Evolutionary conservation across 1,284 basidiomycete genomes (phyloP).

Genomic region (Apiotrichum laibachii): DNA sequence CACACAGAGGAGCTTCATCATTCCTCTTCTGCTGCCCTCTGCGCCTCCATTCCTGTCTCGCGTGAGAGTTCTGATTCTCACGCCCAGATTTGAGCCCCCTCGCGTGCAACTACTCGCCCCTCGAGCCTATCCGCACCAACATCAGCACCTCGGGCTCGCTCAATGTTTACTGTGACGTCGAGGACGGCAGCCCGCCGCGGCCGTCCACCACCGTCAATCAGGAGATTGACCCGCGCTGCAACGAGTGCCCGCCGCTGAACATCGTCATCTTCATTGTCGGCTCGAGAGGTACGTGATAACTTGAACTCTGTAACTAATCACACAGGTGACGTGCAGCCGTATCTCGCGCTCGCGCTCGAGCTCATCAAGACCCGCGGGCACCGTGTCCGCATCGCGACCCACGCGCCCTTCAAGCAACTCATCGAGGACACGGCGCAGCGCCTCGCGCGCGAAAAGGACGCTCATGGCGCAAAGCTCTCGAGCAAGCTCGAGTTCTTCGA

Average conservation of each 20-base stretch:
- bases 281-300: conserved; percentile 56
- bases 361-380: conserved; percentile 59
- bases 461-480: conserved; percentile 51
- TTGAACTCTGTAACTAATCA: not conserved
- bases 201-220: not conserved
- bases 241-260: conserved; percentile 54
- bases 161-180: not conserved
- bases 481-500: conserved; percentile 42
- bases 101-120: not conserved
- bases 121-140: not conserved
- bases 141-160: not conserved
- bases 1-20: no score
- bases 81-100: not conserved
- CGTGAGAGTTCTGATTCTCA: not conserved
- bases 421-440: conserved; percentile 56
- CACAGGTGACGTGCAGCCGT: conserved; percentile 68
- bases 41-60: no score
- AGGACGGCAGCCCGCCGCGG: not conserved
- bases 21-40: not conserved
- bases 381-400: conserved; percentile 64
- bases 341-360: conserved; percentile 61
- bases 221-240: conserved; percentile 1
- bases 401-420: conserved; percentile 62
- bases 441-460: conserved; percentile 56
- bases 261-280: conserved; percentile 67